phyloP scores from a whole-genome alignment of 2,329 filamentous ascomycete genomes.

The Colletotrichum magnum region DNA sequence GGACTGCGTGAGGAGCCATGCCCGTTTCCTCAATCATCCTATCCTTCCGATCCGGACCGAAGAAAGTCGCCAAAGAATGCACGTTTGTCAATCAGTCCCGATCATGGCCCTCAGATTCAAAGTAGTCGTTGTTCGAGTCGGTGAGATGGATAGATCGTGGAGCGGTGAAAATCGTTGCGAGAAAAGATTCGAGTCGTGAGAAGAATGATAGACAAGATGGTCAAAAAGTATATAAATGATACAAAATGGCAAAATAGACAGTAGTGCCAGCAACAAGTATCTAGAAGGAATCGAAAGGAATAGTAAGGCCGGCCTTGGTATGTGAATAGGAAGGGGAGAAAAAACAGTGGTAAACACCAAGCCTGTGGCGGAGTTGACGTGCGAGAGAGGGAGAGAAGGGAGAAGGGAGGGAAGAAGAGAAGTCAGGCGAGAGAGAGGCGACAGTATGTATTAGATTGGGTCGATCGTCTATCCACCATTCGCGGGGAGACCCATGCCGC shows the following conservation, averaged over 20 bases:
- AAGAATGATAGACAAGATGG: neutral
- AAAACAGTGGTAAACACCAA: constrained; percentile 35
- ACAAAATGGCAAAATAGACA: constrained; percentile 25
- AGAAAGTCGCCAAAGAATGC: constrained; percentile 34
- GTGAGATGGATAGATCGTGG: neutral
- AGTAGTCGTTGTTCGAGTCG: constrained; percentile 1
- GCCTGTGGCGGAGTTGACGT: constrained; percentile 18
- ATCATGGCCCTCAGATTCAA: constrained; percentile 34
- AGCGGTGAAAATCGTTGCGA: neutral
- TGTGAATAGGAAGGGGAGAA: constrained; percentile 25
- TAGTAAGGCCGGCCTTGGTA: constrained; percentile 41
- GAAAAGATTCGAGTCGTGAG: constrained; percentile 5
- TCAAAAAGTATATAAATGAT: constrained; percentile 19
- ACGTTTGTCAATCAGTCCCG: constrained; percentile 34
- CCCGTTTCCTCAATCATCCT: constrained; percentile 35
- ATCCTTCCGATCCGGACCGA: constrained; percentile 32
- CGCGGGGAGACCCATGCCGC: constrained; percentile 41
- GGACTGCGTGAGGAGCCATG: constrained; percentile 34
- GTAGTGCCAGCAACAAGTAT: constrained; percentile 37
- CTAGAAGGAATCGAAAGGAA: constrained; percentile 37
- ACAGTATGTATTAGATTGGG: constrained; percentile 43
- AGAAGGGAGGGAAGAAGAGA: constrained; percentile 25
- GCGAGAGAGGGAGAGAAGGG: constrained; percentile 30
- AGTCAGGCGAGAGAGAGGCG: constrained; percentile 37
- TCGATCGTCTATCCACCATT: constrained; percentile 39